Base-by-base conservation (phyloP, 306 rosid species). In the Pueraria montana region DNA sequence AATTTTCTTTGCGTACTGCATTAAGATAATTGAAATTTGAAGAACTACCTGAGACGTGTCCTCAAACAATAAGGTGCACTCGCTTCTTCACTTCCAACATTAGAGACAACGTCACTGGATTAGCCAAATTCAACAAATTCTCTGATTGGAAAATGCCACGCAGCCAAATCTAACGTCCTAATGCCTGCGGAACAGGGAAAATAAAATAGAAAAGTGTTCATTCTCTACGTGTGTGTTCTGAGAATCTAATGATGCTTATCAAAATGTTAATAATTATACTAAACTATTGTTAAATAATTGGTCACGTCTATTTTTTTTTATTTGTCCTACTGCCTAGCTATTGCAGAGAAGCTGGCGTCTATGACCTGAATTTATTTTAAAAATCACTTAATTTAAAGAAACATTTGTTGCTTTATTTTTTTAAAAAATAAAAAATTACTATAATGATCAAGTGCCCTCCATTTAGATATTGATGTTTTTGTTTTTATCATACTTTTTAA, bases 101-200 rank as follows among this genome's bases (percentile, higher is more conserved):
- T 66, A 14, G 11, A 50, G 17, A 50, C 74, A 6, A 58, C 52
- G 78, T 32, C 77, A 63, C 3, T 58, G 73, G 2, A 38, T 20
- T 5, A 12, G 32, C 67, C 30, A 34, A 40, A 34, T 76, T 69
- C 76, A 64, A 40, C 61, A 53, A 0, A 50, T 66, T 42, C 0
- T 8, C 11, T 46, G 80, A 65, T 84, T 76, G 8, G 3, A 76
- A 67, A 21, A 36, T 27, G 84, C 88, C 90, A 84, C 88, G 78
- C 74, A 2, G 50, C 36, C 42, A n/a, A 59, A 61, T 82, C 62
- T 56, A 48, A 76, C 43, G 58, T 59, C 78, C 78, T 64, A 23
- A 24, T 73, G 61, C 32, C 76, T 50, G 17, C 77, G 18, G 18
- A 32, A 34, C 72, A 34, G 21, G 30, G 23, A 34, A 34, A 34